Conservation (phyloP, 2,329 filamentous ascomycete species). For the Cucurbitaria berberidis region DNA sequence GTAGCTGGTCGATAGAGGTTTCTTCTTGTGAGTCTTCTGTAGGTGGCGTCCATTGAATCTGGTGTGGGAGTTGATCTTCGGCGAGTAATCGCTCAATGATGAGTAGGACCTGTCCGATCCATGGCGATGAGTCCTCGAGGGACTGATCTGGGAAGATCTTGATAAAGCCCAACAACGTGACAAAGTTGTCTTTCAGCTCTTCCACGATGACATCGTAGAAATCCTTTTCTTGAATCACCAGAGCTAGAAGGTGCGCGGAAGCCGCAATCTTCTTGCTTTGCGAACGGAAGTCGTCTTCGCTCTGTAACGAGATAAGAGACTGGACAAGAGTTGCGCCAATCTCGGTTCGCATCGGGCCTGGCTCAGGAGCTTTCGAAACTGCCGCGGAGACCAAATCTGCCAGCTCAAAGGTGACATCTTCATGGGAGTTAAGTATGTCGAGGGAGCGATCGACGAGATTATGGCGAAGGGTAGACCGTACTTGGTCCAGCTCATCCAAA, state of each 20-base stretch:
- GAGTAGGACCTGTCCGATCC: conserved; percentile 88
- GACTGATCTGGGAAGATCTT: conserved; percentile 70
- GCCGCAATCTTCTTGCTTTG: conserved; percentile 78
- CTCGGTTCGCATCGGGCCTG: conserved; percentile 67
- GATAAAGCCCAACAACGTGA: conserved; percentile 78
- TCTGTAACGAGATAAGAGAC: conserved; percentile 74
- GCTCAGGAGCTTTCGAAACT: conserved; percentile 66
- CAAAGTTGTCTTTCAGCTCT: conserved; percentile 77
- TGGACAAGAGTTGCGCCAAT: conserved; percentile 83
- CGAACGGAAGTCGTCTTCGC: conserved; percentile 61
- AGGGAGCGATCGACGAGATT: conserved; percentile 88
- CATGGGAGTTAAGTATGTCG: conserved; percentile 86
- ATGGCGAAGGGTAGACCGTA: conserved; percentile 73
- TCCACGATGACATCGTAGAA: conserved; percentile 82
- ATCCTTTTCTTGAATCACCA: conserved; percentile 80
- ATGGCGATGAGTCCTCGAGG: conserved; percentile 81
- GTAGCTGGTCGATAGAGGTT: conserved; percentile 64
- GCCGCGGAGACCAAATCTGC: conserved; percentile 83
- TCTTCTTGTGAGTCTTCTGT: conserved; percentile 53
- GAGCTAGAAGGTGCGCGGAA: conserved; percentile 87
- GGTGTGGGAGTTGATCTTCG: conserved; percentile 81
- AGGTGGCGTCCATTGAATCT: conserved; percentile 72
- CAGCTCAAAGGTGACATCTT: conserved; percentile 87
- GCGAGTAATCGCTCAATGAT: conserved; percentile 90
- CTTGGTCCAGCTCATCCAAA: conserved; percentile 78